Conservation (phyloP, 2,329 filamentous ascomycete genomes). For the Drechmeria coniospora region DNA sequence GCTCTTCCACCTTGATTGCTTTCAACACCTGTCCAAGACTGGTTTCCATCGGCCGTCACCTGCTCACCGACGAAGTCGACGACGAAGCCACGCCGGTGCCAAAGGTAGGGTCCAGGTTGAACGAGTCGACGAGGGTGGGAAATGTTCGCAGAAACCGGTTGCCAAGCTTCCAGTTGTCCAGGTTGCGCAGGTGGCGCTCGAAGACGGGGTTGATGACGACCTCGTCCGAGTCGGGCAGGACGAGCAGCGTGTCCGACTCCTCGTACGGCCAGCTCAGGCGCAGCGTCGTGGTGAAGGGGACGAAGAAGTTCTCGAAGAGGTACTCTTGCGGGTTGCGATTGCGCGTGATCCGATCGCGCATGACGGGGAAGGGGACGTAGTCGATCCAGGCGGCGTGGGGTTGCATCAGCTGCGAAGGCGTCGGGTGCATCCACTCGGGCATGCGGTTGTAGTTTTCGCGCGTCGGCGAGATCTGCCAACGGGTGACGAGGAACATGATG, state of each 20-base stretch:
- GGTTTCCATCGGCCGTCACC: background rate
- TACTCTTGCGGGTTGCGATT: constrained; percentile 33
- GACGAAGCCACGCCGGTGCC: background rate
- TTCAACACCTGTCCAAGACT: too few relatives aligned
- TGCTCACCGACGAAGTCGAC: constrained; percentile 1
- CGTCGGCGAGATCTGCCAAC: constrained; percentile 71
- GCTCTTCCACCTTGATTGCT: too few relatives aligned
- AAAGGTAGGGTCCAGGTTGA: constrained; percentile 9
- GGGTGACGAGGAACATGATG: constrained; percentile 74
- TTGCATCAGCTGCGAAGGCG: constrained; percentile 46
- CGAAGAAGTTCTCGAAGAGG: constrained; percentile 67
- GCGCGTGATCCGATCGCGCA: constrained; percentile 52
- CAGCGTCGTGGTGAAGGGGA: constrained; percentile 63
- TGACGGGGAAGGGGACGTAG: constrained; percentile 61
- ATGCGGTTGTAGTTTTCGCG: constrained; percentile 65
- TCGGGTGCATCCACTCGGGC: constrained; percentile 57
- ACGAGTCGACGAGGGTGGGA: constrained; percentile 27
- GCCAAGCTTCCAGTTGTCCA: constrained; percentile 73
- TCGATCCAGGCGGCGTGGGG: constrained; percentile 73
- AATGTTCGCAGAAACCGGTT: constrained; percentile 50
- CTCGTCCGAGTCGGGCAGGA: constrained; percentile 42
- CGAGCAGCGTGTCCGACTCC: constrained; percentile 51
- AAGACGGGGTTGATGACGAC: constrained; percentile 76
- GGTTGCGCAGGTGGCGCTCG: constrained; percentile 57
- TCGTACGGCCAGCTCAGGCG: constrained; percentile 77